Percentiles rank a stretch among this genome's conserved stretches.
These are phyloP conservation scores for Plenodomus lindquistii DNA, from an alignment of 2,329 filamentous ascomycete genomes.

Conservation along the genomic window DNA sequence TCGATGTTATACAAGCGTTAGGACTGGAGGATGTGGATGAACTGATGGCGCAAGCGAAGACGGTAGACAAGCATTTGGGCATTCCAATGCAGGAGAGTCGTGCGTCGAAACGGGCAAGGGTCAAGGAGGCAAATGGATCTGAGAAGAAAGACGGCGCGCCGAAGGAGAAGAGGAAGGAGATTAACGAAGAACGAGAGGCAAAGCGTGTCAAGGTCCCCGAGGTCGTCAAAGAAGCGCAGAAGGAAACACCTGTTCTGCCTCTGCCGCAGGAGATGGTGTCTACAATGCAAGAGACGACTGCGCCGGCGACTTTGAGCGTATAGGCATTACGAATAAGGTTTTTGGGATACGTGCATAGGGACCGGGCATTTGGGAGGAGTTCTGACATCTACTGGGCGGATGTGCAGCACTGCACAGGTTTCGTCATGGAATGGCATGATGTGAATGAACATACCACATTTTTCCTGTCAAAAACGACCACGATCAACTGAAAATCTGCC, in stretches of 20 bases:
- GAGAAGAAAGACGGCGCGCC: slow-evolving; percentile 15
- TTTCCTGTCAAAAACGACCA: too few relatives aligned
- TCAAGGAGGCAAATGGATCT: slow-evolving; percentile 26
- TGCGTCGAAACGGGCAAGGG: slow-evolving; percentile 51
- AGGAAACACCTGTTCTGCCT: slow-evolving; percentile 5
- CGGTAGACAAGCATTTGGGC: slow-evolving; percentile 66
- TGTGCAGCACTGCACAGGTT: too few relatives aligned
- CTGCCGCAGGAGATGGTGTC: slow-evolving; percentile 19
- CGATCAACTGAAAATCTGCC: too few relatives aligned
- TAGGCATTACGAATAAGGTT: too few relatives aligned
- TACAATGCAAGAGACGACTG: slow-evolving; percentile 18
- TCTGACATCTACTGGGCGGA: too few relatives aligned
- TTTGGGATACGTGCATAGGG: too few relatives aligned
- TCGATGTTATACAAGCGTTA: slow-evolving; percentile 67
- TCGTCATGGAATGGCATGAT: too few relatives aligned
- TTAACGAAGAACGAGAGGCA: slow-evolving; percentile 18
- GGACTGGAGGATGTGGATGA: slow-evolving; percentile 67
- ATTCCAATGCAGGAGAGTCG: slow-evolving; percentile 58
- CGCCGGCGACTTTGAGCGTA: slow-evolving; percentile 19
- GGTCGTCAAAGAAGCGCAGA: slow-evolving; percentile 4
- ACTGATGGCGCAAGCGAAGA: slow-evolving; percentile 65
- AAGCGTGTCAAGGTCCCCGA: slow-evolving; percentile 37
- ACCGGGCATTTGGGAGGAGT: too few relatives aligned
- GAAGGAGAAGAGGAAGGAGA: slow-evolving; percentile 23
- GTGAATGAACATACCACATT: too few relatives aligned